These are phyloP conservation scores for Dryas integrifolia DNA, from an alignment of 331 rosid genomes.

Conservation along the genomic window DNA sequence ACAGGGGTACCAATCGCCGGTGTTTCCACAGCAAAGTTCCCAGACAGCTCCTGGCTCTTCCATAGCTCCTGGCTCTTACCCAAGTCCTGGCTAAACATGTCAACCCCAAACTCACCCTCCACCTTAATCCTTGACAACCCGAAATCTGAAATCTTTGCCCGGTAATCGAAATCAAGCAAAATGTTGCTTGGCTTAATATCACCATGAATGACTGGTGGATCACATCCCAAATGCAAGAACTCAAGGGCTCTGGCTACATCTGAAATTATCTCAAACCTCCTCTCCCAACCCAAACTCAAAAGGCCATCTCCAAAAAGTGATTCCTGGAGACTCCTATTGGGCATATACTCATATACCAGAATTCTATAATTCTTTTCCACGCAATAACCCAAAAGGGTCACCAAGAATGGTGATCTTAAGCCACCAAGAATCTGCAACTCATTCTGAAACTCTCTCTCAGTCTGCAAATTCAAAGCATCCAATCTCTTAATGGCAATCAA, in stretches of 20 bases:
- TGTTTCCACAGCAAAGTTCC: slow-evolving; percentile 65
- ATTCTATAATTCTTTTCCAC: slow-evolving; percentile 67
- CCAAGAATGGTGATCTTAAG: slow-evolving; percentile 75
- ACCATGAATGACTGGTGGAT: slow-evolving; percentile 94
- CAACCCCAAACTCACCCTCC: slow-evolving; percentile 73
- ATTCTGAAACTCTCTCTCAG: slow-evolving; percentile 86
- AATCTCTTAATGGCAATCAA: slow-evolving; percentile 73
- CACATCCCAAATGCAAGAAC: slow-evolving; percentile 82
- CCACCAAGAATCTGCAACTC: slow-evolving; percentile 95
- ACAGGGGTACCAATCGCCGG: slow-evolving; percentile 69
- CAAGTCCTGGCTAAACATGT: slow-evolving; percentile 84
- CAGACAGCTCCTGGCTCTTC: slow-evolving; percentile 85
- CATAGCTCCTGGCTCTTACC: slow-evolving; percentile 73
- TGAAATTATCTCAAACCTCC: slow-evolving; percentile 60
- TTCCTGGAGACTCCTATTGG: slow-evolving; percentile 85
- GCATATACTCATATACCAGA: slow-evolving; percentile 83
- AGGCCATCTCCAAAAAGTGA: slow-evolving; percentile 67
- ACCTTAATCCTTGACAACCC: slow-evolving; percentile 90
- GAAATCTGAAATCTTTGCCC: slow-evolving; percentile 75
- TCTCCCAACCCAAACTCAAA: slow-evolving; percentile 73
- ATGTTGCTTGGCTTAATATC: slow-evolving; percentile 91
- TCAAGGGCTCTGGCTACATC: slow-evolving; percentile 85
- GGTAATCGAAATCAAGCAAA: slow-evolving; percentile 60
- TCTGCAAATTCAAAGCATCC: slow-evolving; percentile 61
- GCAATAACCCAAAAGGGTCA: slow-evolving; percentile 83